Percentiles rank a stretch among this genome's conserved stretches.
These are phyloP conservation scores for Chionographis japonica DNA, from an alignment of 106 monocot genomes.

Conservation along the genomic window DNA sequence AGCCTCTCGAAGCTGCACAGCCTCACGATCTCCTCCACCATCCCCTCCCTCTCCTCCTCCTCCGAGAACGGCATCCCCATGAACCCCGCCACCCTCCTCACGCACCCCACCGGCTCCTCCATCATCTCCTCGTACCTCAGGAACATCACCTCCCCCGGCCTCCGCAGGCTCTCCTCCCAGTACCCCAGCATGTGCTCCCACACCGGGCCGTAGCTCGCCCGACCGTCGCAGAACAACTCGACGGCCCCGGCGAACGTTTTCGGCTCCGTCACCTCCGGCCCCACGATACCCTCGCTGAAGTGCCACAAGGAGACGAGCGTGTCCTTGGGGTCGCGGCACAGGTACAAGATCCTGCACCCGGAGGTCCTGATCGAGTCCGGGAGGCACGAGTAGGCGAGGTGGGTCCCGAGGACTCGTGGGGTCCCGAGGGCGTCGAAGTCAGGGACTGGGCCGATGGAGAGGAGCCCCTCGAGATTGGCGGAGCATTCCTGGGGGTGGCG, in stretches of 20 bases:
- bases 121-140: constrained; percentile 29
- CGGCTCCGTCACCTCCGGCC: neutral
- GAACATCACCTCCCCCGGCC: constrained; percentile 12
- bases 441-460: neutral
- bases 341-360: constrained; percentile 10
- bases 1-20: constrained; percentile 27
- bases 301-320: constrained; percentile 14
- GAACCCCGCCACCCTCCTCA: constrained; percentile 31
- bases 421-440: neutral
- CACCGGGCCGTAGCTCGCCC: neutral
- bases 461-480: neutral
- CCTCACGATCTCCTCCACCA: constrained; percentile 19
- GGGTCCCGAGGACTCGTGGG: neutral
- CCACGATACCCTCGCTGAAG: neutral
- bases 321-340: constrained; percentile 16
- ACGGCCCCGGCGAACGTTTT: neutral
- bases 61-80: constrained; percentile 17
- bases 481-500: neutral
- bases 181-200: constrained; percentile 28
- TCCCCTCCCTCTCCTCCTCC: constrained; percentile 18
- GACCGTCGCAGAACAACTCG: neutral
- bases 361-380: too few relatives aligned
- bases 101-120: neutral
- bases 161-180: constrained; percentile 15
- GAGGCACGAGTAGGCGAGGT: too few relatives aligned